Conservation (phyloP, 2,329 filamentous ascomycete genomes). For the Stemphylium vesicarium region DNA sequence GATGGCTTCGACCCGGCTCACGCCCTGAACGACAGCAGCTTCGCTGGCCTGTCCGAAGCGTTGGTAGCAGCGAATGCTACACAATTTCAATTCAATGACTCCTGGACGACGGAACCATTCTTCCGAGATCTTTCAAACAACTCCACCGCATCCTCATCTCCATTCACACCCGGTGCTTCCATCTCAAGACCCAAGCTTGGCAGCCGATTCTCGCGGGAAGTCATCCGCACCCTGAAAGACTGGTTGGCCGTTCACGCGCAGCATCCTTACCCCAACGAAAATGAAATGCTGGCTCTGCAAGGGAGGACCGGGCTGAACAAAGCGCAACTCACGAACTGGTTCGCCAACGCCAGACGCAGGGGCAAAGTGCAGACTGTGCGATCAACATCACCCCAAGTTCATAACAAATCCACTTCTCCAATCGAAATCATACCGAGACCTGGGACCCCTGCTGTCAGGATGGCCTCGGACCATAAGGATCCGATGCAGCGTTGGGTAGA, state of each 20-base stretch:
- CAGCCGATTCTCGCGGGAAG: conserved; percentile 33
- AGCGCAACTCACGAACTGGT: conserved; percentile 37
- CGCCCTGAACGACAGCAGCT: conserved; percentile 6
- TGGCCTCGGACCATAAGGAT: conserved; percentile 14
- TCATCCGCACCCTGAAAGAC: conserved; percentile 31
- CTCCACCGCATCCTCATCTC: conserved; percentile 21
- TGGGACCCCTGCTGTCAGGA: conserved; percentile 27
- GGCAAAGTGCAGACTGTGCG: conserved; percentile 24
- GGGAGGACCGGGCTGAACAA: conserved; percentile 32
- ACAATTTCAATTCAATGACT: conserved; percentile 2
- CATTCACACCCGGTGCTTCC: conserved; percentile 13
- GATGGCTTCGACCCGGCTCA: not conserved
- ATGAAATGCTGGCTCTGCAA: conserved; percentile 27
- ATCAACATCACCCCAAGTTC: conserved; percentile 15
- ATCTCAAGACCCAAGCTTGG: conserved; percentile 22
- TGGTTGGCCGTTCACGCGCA: conserved; percentile 32
- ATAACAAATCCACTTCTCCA: conserved; percentile 10
- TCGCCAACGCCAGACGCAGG: conserved; percentile 36
- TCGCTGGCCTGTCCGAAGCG: conserved; percentile 11
- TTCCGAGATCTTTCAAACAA: conserved; percentile 13
- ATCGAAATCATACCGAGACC: conserved; percentile 33
- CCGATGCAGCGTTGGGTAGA: conserved; percentile 39
- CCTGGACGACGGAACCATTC: conserved; percentile 4
- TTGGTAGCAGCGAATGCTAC: not conserved
- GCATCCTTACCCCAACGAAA: conserved; percentile 31